A percentile compares a stretch with the other conserved stretches of the same genome.
Conservation (phyloP, 306 rosid genomes). For the Pyrus betulifolia region DNA sequence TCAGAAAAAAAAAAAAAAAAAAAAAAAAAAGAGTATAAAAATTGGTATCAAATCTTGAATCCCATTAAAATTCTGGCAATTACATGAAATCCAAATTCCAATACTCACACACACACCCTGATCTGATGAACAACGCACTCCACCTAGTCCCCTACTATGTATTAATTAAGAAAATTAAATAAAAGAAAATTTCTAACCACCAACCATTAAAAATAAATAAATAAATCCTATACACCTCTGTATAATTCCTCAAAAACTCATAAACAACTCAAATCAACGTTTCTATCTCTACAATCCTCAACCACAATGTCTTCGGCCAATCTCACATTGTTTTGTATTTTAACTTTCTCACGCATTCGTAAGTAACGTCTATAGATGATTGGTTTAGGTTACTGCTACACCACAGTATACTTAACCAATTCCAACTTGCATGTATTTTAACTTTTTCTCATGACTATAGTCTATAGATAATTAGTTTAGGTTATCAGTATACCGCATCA, state of each 20-base stretch:
- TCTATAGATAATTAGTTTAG: too few relatives aligned
- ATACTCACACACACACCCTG: background rate
- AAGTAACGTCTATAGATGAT: too few relatives aligned
- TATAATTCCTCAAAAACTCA: background rate
- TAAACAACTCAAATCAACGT: background rate
- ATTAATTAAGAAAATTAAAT: background rate
- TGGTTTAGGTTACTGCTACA: too few relatives aligned
- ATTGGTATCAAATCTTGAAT: background rate
- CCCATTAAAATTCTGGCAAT: background rate
- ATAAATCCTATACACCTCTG: background rate
- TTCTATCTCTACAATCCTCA: background rate
- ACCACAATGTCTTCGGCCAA: background rate
- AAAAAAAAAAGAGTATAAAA: background rate
- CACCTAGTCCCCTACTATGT: background rate
- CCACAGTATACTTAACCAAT: too few relatives aligned
- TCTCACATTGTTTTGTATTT: too few relatives aligned
- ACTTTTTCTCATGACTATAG: fast-evolving
- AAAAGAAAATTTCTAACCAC: background rate
- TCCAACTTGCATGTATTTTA: too few relatives aligned
- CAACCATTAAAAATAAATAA: background rate
- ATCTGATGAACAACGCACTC: background rate
- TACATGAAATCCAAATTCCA: background rate
- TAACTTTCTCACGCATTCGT: too few relatives aligned
- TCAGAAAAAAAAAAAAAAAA: background rate
- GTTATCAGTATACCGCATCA: too few relatives aligned